Conservation (phyloP, 2,329 filamentous ascomycete species). For the Curvularia eragrostidis region DNA sequence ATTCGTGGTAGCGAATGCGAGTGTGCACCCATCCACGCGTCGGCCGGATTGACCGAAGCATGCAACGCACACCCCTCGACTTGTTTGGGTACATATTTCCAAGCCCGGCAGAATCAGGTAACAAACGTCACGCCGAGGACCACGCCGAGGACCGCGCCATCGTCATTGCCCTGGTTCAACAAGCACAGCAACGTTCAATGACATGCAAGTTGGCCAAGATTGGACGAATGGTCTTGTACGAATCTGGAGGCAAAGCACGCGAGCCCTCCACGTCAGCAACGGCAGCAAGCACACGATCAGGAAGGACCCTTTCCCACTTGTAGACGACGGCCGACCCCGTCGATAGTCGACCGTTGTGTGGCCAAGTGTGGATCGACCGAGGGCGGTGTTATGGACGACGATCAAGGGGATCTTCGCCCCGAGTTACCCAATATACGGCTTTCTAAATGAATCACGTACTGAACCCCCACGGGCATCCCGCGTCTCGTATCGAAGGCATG, state of each 20-base stretch:
- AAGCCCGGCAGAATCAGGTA: conserved; percentile 6
- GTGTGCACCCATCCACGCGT: conserved; percentile 7
- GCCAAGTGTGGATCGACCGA: conserved; percentile 25
- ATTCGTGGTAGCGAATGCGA: background rate
- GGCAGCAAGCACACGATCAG: conserved; percentile 32
- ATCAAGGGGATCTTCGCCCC: conserved; percentile 14
- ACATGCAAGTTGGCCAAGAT: conserved; percentile 16
- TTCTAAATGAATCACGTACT: conserved; percentile 41
- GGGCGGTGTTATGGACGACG: conserved; percentile 12
- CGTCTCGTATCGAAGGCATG: conserved; percentile 26
- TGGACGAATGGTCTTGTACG: conserved; percentile 13
- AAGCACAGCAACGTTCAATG: conserved; percentile 11
- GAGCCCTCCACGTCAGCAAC: conserved; percentile 27
- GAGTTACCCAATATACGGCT: conserved; percentile 27
- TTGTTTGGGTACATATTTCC: background rate
- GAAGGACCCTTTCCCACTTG: conserved; percentile 24
- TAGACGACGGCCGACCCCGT: conserved; percentile 20
- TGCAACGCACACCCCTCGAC: conserved; percentile 1
- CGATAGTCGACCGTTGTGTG: conserved; percentile 16
- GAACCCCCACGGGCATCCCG: conserved; percentile 35
- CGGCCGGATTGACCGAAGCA: conserved; percentile 6
- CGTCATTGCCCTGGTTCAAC: background rate
- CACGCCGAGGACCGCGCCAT: background rate
- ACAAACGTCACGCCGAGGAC: conserved; percentile 1
- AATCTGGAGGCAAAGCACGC: conserved; percentile 20